Conservation (phyloP, 75 land plant species). For the Adiantum capillusveneris region DNA sequence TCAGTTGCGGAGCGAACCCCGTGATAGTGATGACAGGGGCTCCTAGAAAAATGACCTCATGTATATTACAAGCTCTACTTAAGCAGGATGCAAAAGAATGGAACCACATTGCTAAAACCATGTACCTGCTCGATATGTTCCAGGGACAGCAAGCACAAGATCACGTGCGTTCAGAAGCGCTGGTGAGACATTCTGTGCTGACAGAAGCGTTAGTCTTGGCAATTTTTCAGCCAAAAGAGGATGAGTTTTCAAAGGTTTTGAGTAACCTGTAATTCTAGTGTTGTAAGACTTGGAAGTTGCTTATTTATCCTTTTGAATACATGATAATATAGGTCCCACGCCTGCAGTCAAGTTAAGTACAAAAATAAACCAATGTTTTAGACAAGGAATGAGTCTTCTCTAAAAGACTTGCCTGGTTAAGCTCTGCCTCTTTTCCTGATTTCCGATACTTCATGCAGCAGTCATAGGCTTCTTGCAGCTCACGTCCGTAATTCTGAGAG, state of each 20-base stretch:
- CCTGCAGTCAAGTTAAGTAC: constrained; percentile 34
- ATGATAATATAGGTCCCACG: constrained; percentile 99
- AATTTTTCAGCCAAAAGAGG: background rate
- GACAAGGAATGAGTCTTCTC: background rate
- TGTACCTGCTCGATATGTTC: constrained; percentile 91
- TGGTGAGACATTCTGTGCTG: constrained; percentile 78
- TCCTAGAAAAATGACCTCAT: constrained; percentile 42
- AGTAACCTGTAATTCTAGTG: constrained; percentile 81
- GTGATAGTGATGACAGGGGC: constrained; percentile 77
- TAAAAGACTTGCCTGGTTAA: constrained; percentile 61
- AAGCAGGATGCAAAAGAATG: background rate
- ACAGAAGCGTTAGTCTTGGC: too few relatives aligned
- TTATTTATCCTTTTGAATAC: constrained; percentile 95
- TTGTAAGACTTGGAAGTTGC: constrained; percentile 87
- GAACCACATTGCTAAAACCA: background rate
- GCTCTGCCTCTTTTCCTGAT: constrained; percentile 95
- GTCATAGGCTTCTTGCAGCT: constrained; percentile 85
- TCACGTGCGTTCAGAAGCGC: constrained; percentile 67
- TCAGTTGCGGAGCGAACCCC: constrained; percentile 82
- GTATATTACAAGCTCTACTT: too few relatives aligned
- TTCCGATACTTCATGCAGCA: constrained; percentile 83
- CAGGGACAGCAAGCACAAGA: constrained; percentile 95
- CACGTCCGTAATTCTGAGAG: constrained; percentile 75
- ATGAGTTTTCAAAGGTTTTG: background rate
- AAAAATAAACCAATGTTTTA: background rate